Base-by-base conservation (phyloP, 2,329 filamentous ascomycete genomes). In the Leptosphaerulina australis region DNA sequence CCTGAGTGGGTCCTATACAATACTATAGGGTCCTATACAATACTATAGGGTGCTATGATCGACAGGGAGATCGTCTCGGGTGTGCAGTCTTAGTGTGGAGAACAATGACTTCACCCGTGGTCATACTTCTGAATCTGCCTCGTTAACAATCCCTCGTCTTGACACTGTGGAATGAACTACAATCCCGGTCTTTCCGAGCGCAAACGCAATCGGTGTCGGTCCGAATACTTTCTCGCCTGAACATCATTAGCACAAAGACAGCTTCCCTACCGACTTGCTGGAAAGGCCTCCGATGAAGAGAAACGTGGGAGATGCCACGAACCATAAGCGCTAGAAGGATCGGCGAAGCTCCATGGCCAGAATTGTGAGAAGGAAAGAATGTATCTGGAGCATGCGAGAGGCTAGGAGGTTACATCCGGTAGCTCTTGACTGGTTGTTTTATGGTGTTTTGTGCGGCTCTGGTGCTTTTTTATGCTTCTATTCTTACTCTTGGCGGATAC, bases 41-140 rank as follows among this genome's bases (percentile, higher is more conserved):
- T 30, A n/a, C 2, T 28, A 22, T 40, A 44, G 34, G 24, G 29
- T 29, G 14, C 14, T 37, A 33, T 33, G 48, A 41, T 51, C 41
- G 41, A 45, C 41, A 36, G 31, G 38, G 45, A 49, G 41, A 46
- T 51, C 40, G 41, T 22, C 29, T 31, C 12, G 8, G 15, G 30
- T 7, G 11, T 35, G 18, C 21, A 20, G 15, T 15, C 5, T 17
- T 36, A 38, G 21, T 40, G 30, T 6, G 31, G 30, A 26, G 41
- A 9, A 41, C 4, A 17, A 31, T 33, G 21, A 22, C 26, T 41
- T 37, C 41, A 34, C 46, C 31, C 12, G 14, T 10, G 21, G 8
- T 18, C 15, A 41, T 7, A n/a, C 18, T 18, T 39, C 21, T 44
- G 17, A 29, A 39, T 50, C 21, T 45, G 8, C 17, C 15, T 36